Percentiles rank a stretch among this genome's conserved stretches.
phyloP scores from a whole-genome alignment of 768 basidiomycete genomes.

The Dictyophora rubrovolvata region DNA sequence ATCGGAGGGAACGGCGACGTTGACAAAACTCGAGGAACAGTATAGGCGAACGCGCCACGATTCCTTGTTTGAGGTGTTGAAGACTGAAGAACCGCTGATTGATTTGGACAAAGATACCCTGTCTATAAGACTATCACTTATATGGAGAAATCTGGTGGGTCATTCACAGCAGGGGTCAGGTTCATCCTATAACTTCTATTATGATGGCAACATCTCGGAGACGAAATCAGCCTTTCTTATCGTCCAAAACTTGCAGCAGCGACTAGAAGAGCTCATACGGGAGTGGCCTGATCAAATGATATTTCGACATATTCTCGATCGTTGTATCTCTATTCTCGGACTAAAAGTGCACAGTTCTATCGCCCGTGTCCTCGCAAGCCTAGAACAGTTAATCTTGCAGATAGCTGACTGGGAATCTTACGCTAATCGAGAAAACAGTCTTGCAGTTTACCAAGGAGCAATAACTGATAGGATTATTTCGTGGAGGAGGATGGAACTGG shows the following conservation, averaged over 20 bases:
- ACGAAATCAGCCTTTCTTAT: slow-evolving; percentile 47
- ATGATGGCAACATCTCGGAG: slow-evolving; percentile 65
- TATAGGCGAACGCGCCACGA: slow-evolving; percentile 26
- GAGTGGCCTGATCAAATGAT: slow-evolving; percentile 99
- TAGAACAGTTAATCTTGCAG: slow-evolving; percentile 79
- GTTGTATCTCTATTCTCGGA: slow-evolving; percentile 54
- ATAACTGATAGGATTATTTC: slow-evolving; percentile 68
- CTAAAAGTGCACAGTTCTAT: slow-evolving; percentile 61
- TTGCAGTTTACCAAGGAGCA: slow-evolving; percentile 54
- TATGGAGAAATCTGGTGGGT: slow-evolving; percentile 20
- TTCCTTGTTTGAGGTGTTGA: slow-evolving; percentile 23
- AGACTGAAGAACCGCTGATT: slow-evolving; percentile 17
- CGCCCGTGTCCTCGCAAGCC: slow-evolving; percentile 67
- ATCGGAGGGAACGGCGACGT: neutral
- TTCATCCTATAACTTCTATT: slow-evolving; percentile 63
- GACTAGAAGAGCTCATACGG: slow-evolving; percentile 46
- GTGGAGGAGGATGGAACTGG: slow-evolving; percentile 85
- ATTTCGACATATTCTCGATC: slow-evolving; percentile 68
- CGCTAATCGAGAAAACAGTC: slow-evolving; percentile 82
- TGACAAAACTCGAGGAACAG: neutral
- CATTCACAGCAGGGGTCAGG: neutral
- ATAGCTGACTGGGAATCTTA: slow-evolving; percentile 96
- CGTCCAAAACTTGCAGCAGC: slow-evolving; percentile 38
- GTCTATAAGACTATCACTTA: slow-evolving; percentile 40
- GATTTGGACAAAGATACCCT: slow-evolving; percentile 41